Evolutionary conservation across 129 eudicot species (phyloP).

Genomic region (Flaveria ramosissima): DNA sequence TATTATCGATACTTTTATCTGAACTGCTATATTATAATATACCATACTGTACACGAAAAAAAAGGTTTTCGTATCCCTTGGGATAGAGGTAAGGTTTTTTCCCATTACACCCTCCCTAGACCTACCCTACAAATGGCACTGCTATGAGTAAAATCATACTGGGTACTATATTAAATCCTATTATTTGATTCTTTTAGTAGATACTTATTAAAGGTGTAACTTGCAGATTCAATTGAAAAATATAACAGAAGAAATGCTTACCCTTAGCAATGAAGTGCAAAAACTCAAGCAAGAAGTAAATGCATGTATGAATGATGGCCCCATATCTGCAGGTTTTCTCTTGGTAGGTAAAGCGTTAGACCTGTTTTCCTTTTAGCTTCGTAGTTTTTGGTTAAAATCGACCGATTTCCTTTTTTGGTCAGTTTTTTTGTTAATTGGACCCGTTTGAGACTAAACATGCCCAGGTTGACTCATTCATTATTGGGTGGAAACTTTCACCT

Average conservation of each 20-base stretch:
- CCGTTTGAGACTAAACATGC: neutral
- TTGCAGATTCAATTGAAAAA: conserved; percentile 85
- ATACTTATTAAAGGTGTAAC: conserved; percentile 12
- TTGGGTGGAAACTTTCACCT: neutral
- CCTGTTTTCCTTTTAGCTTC: neutral
- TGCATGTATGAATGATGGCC: conserved; percentile 88
- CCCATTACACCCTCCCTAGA: too few relatives aligned
- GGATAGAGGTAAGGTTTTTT: too few relatives aligned
- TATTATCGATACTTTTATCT: neutral
- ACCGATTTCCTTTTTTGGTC: too few relatives aligned
- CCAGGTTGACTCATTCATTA: neutral
- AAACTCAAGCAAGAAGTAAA: conserved; percentile 73
- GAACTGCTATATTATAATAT: too few relatives aligned
- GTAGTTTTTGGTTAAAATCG: neutral
- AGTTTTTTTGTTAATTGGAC: neutral
- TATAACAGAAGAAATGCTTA: conserved; percentile 93
- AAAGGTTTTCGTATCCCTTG: too few relatives aligned
- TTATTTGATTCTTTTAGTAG: neutral
- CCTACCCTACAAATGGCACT: too few relatives aligned
- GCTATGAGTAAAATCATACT: too few relatives aligned
- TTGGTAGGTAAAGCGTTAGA: conserved; percentile 46
- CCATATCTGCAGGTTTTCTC: conserved; percentile 73
- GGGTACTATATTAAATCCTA: too few relatives aligned
- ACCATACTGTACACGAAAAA: too few relatives aligned
- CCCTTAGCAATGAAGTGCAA: conserved; percentile 69